phyloP scores from a whole-genome alignment of 2,329 filamentous ascomycete species.

The Aspergillus texensis region DNA sequence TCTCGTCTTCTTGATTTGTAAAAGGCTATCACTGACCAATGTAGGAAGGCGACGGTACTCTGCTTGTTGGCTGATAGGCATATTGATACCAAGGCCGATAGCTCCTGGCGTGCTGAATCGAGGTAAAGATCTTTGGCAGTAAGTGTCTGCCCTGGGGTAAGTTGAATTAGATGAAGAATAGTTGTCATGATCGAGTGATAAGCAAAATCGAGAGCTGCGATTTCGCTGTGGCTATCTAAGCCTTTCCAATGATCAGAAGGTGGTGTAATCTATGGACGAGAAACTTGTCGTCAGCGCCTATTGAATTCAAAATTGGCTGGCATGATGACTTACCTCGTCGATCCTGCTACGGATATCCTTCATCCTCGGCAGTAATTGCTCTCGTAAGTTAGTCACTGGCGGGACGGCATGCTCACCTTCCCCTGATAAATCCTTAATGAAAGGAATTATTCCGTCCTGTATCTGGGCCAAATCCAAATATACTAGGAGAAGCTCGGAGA shows the following conservation, averaged over 20 bases:
- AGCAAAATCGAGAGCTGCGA: conserved; percentile 23
- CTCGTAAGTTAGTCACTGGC: not conserved
- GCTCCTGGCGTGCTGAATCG: conserved; percentile 23
- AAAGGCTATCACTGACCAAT: conserved; percentile 17
- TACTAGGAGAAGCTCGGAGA: conserved; percentile 17
- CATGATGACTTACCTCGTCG: conserved; percentile 8
- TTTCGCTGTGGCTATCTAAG: conserved; percentile 20
- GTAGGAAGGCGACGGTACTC: conserved; percentile 19
- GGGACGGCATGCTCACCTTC: not conserved
- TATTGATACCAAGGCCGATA: conserved; percentile 21
- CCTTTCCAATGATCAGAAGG: conserved; percentile 22
- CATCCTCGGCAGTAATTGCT: conserved; percentile 16
- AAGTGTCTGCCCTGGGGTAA: not conserved
- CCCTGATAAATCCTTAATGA: conserved; percentile 1
- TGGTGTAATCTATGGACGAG: conserved; percentile 14
- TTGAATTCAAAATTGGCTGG: not conserved
- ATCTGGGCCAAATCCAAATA: conserved; percentile 24
- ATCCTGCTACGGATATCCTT: conserved; percentile 16
- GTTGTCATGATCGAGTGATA: conserved; percentile 25
- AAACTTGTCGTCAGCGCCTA: not conserved
- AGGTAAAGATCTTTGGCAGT: conserved; percentile 16
- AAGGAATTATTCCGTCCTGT: conserved; percentile 21
- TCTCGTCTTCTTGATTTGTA: not conserved
- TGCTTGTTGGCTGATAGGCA: conserved; percentile 21
- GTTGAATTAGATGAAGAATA: conserved; percentile 22